Evolutionary conservation across 2,329 filamentous ascomycete species (phyloP), one percentile per base, ranked within the genome.

Genomic region (Scedosporium boydii): DNA sequence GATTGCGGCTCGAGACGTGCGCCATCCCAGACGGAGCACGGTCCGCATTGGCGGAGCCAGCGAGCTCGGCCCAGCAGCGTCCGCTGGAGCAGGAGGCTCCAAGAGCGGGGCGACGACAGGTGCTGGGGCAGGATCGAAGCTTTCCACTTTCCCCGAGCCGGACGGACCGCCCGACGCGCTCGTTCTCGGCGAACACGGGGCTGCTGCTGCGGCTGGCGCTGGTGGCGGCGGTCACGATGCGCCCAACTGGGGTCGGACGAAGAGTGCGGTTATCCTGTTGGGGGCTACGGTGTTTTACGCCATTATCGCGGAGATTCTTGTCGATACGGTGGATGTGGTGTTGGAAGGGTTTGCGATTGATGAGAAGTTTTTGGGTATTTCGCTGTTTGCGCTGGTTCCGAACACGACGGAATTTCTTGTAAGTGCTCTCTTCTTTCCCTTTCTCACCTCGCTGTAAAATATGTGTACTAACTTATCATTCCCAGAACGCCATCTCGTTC

Each of bases 381-480:
- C 95, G 1, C 80, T 99, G 57, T 99, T 99, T 74, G 93, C 96
- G 5, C 81, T 99, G 66, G 96, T 99, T 6, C 95, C 95, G 12
- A 99, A 99, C 77, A 98, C 95, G 1, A 99, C 95, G 1, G 95
- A 99, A 72, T 99, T 99, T 72, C 74, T 99, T 79, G 89, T 93
- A 82, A 77, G 87, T 76, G 23, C 44, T 18, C 23, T 68, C 18
- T 29, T 9, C 27, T 16, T 21, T 27, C 6, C 6, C 10, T 27
- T 16, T 41, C 16, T 63, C 29, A 29, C 38, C 59, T 57, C 59
- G 4, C 23, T 3, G 16, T 26, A 23, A 23, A 23, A 2, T 41
- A 26, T 26, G 34, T n/a, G 42, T 38, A 56, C 66, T 63, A 67
- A 63, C 66, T 67, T 62, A 66, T 51, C 38, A 42, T 51, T 23